Evolutionary conservation across 2,329 filamentous ascomycete genomes (phyloP), one percentile per base, ranked within the genome.

Genomic region (Diplodia intermedia): DNA sequence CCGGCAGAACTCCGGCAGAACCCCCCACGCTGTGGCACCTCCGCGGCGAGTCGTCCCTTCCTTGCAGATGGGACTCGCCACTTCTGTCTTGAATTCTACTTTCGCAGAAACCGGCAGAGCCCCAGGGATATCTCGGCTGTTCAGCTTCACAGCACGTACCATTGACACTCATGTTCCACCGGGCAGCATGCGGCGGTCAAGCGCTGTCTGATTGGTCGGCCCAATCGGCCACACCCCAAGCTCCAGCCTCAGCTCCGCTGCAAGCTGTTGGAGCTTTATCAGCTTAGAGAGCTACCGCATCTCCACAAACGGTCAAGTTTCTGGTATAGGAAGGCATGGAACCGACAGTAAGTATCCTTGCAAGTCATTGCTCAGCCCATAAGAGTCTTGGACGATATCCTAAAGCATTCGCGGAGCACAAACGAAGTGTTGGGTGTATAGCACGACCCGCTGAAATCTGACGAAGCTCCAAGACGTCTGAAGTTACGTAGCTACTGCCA

Each of bases 401-500:
- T 14, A 6, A 26, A 6, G 23, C 29, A 63, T 63, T 38, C 60
- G 31, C 8, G 20, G 26, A 18, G 40, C 26, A 20, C 15, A 23
- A n/a, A 15, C 18, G 15, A 7, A 8, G 40, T 43, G 40, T 18
- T 43, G 40, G 40, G 40, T 43, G 40, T 7, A 43, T 43, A 15
- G 18, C 15, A 6, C 18, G 15, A 18, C 15, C 40, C 15, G 43
- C 38, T 52, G 12, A 33, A 43, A 31, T 29, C 60, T 63, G 60
- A 63, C 60, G 60, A 63, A 63, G 60, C 60, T 63, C 60, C 47
- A 47, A 52, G 60, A 63, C 60, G 60, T 63, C 26, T 33, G 60
- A 63, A 36, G 43, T 63, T 63, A 49, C 20, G 11, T 18, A 23
- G 33, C 20, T 18, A 23, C 31, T 14, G 47, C 60, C 60, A 52